Percentiles rank a stretch among this genome's conserved stretches.
phyloP scores from a whole-genome alignment of 495 filamentous ascomycete species.

The Oidiodendron maius region DNA sequence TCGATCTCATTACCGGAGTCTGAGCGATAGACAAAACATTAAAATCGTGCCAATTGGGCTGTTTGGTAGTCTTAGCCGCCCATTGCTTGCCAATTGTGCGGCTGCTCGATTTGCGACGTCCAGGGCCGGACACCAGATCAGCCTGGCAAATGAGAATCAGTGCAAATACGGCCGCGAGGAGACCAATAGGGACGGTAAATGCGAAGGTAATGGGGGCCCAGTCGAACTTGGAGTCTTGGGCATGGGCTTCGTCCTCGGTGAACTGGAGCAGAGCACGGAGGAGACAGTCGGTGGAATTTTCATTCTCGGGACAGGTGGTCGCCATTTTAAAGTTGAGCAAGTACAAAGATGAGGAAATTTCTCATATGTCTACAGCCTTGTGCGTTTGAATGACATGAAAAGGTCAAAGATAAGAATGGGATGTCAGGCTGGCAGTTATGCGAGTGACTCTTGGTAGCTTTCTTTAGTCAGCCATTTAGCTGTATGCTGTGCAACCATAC shows the following conservation, averaged over 20 bases:
- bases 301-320: conserved; percentile 3
- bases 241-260: not conserved
- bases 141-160: not conserved
- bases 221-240: not conserved
- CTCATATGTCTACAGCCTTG: too few relatives aligned
- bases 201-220: not conserved
- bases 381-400: too few relatives aligned
- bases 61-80: too few relatives aligned
- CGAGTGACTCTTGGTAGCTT: too few relatives aligned
- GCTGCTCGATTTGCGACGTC: conserved; percentile 1
- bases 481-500: too few relatives aligned
- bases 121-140: not conserved
- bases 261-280: not conserved
- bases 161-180: not conserved
- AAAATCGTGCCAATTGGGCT: too few relatives aligned
- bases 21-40: too few relatives aligned
- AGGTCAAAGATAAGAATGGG: too few relatives aligned
- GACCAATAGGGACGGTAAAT: not conserved
- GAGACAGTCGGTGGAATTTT: conserved; percentile 1
- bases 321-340: not conserved
- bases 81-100: not conserved
- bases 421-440: too few relatives aligned
- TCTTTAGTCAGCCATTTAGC: too few relatives aligned
- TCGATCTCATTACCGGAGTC: not conserved
- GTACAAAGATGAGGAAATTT: not conserved